phyloP scores from a whole-genome alignment of 176 grass and related monocot genomes.

The Avena insularis region DNA sequence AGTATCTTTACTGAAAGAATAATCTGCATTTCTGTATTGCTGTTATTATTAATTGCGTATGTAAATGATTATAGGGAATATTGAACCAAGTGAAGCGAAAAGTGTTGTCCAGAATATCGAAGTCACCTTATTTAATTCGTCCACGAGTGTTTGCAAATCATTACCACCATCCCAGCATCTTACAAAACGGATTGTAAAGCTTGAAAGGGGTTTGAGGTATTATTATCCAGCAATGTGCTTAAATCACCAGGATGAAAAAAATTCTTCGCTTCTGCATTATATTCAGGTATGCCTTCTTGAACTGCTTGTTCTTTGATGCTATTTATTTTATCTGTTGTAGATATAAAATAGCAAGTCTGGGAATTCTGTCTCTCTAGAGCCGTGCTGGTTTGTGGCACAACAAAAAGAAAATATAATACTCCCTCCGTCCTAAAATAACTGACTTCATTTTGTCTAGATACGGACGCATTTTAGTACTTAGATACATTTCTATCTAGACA shows the following conservation, averaged over 20 bases:
- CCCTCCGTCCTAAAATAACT: too few relatives aligned
- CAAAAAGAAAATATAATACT: conserved; percentile 4
- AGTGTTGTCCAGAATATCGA: conserved; percentile 68
- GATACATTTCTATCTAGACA: too few relatives aligned
- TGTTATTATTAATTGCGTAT: conserved; percentile 27
- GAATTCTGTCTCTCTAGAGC: conserved; percentile 7
- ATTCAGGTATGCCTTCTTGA: conserved; percentile 70
- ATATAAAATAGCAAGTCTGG: background rate
- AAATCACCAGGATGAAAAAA: conserved; percentile 89
- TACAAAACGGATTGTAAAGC: conserved; percentile 87
- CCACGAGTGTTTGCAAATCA: conserved; percentile 59
- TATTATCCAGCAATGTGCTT: conserved; percentile 69
- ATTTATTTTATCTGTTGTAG: background rate
- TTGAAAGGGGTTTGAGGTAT: conserved; percentile 81
- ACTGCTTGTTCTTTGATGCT: conserved; percentile 5
- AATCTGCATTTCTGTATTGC: conserved; percentile 17
- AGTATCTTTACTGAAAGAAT: conserved; percentile 27
- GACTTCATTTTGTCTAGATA: too few relatives aligned
- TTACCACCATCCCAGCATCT: conserved; percentile 85
- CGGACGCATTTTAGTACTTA: too few relatives aligned
- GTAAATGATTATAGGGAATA: conserved; percentile 68
- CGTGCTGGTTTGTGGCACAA: background rate
- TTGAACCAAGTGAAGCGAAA: conserved; percentile 76
- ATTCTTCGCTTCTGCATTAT: conserved; percentile 90
- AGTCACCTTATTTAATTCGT: conserved; percentile 66